Evolutionary conservation across 2,329 filamentous ascomycete genomes (phyloP), one percentile per base, ranked within the genome.

Genomic region (Trichoderma sp.): DNA sequence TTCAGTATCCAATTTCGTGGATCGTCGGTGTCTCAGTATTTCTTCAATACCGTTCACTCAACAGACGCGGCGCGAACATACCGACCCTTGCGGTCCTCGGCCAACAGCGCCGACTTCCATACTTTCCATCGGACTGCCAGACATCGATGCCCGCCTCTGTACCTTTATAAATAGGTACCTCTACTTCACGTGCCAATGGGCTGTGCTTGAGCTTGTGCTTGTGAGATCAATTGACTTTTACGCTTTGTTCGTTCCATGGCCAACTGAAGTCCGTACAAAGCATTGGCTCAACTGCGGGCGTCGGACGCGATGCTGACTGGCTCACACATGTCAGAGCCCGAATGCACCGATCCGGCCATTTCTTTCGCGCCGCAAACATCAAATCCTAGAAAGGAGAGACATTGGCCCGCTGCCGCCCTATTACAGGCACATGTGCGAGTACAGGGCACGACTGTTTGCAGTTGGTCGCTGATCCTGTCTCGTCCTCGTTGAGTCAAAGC

Each of bases 381-480:
- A 26, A 23, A 43, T 47, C 58, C 59, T 64, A 20, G 47, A 64
- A 63, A 70, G 58, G 47, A 70, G 68, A 70, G 68, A 70, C 68
- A 70, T 61, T 69, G 53, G 23, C 23, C 68, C 23, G 43, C 34
- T 13, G 20, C 71, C 71, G 61, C 72, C 75, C 67, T 71, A 36
- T 36, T 36, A 23, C 32, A n/a, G 11, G 30, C 13, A 20, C 30
- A 4, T 7, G 5, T 59, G 3, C 57, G 6, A 13, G 17, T 15
- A 13, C 30, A n/a, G 30, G 39, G 39, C 39, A 43, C 39, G 39
- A 43, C 32, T 59, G 4, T 53, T 53, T 57, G 23, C 17, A 47
- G 68, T 71, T 73, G 71, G 66, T 71, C 67, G 72, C 72, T 72
- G 76, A 76, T 77, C 76, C 74, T 76, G 74, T 76, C 77, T 74